Conservation (phyloP, 2,329 filamentous ascomycete species). For the Pseudogymnoascus sp. region DNA sequence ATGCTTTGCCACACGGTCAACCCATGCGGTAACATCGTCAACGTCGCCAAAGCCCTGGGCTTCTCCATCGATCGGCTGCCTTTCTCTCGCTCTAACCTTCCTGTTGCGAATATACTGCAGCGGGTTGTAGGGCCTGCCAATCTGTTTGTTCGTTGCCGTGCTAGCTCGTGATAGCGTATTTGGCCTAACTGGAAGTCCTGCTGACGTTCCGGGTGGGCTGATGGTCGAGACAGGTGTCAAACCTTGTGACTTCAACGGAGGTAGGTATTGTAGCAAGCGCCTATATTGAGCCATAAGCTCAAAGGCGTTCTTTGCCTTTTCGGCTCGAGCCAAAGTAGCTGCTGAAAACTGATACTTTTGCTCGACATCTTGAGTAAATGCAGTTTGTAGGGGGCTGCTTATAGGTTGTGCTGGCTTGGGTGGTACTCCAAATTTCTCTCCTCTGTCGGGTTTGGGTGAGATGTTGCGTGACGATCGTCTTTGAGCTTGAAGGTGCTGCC, state of each 20-base stretch:
- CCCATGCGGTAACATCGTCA: constrained; percentile 64
- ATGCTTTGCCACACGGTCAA: constrained; percentile 50
- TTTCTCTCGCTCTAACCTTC: constrained; percentile 72
- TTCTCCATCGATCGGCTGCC: constrained; percentile 65
- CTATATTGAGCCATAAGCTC: constrained; percentile 82
- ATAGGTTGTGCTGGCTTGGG: not conserved
- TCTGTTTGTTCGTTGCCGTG: constrained; percentile 30
- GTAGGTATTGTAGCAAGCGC: constrained; percentile 67
- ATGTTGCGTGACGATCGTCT: constrained; percentile 52
- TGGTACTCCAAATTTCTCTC: constrained; percentile 15
- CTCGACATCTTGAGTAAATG: constrained; percentile 41
- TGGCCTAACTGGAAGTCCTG: constrained; percentile 33
- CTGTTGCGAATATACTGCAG: constrained; percentile 88
- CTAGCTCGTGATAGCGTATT: constrained; percentile 30
- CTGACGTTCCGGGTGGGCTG: constrained; percentile 31
- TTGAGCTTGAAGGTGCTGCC: constrained; percentile 65
- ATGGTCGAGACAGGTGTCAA: constrained; percentile 25
- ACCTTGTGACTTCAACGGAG: constrained; percentile 53
- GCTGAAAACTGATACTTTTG: constrained; percentile 64
- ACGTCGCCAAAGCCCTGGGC: constrained; percentile 71
- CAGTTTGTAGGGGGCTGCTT: constrained; percentile 38
- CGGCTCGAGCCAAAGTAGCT: constrained; percentile 71
- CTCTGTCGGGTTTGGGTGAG: constrained; percentile 48
- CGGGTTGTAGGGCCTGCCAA: constrained; percentile 77
- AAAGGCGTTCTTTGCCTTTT: constrained; percentile 77